Base-by-base conservation (phyloP, 371 early-diverging fungal genomes). In the Mucor mucedo region DNA sequence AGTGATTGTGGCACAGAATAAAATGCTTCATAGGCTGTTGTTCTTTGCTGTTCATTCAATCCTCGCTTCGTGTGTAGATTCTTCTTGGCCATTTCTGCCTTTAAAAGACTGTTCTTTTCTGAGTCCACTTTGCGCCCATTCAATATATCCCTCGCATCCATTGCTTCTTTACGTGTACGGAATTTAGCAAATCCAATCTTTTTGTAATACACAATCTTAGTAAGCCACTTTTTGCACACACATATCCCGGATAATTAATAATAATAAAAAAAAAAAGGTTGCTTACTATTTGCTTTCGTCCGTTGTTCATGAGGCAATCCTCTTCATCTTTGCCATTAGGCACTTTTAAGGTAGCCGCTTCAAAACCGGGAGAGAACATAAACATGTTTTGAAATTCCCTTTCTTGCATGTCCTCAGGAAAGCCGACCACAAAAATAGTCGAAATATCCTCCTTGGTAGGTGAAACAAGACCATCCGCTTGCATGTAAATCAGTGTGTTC, bases 321-420 rank as follows among this genome's bases (percentile, higher is more conserved):
- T 77, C 77, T 50, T 72, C 77, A 35, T 84, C 83, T 63, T 75
- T 76, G 41, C 30, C 50, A 30, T 50, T 50, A 11, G 92, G 93
- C 27, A 84, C 77, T 76, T 95, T 95, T 50, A 97, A 83, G 0
- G 92, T 90, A 7, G 96, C 95, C 1, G 93, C 95, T 73, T 95
- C 96, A 68, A 95, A 97, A 13, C 96, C 97, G 13, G 91, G 85
- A 9, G 89, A 90, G 69, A 97, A 96, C 38, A 89, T 89, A 79
- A 97, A 97, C 95, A 95, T 94, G 78, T 94, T 95, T 66, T 94
- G 94, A 68, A 97, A 95, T 79, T 97, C 97, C 60, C 97, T 80
- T 72, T 97, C 97, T 69, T 84, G 86, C 89, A 96, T 93, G 73
- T 97, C 96, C 39, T 95, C 94, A 38, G 97, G 97, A 63, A 97